A percentile compares a stretch with the other conserved stretches of the same genome.
Evolutionary conservation across 768 basidiomycete species (phyloP).

Genomic region (Boletus reticulatus): DNA sequence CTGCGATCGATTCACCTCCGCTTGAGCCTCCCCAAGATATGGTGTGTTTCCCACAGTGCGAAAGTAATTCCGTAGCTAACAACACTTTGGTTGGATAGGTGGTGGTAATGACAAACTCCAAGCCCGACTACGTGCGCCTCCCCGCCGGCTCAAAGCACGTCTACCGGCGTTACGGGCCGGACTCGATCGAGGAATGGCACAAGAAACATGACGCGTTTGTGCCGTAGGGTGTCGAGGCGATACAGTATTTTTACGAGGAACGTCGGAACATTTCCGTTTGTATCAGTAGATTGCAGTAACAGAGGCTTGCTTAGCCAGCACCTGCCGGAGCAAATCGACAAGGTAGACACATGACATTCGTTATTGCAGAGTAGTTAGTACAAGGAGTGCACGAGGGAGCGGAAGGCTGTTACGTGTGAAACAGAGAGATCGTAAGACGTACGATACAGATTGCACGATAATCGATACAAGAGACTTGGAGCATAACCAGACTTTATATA

Average conservation of each 20-base stretch:
- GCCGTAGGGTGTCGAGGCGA: background rate
- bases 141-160: slow-evolving; percentile 54
- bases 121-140: slow-evolving; percentile 59
- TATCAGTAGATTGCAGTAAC: too few species aligned
- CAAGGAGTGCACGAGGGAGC: slow-evolving; percentile 6
- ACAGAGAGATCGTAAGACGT: slow-evolving; percentile 1
- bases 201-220: slow-evolving; percentile 47
- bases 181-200: slow-evolving; percentile 61
- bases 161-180: slow-evolving; percentile 42
- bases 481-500: background rate
- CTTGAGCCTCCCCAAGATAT: slow-evolving; percentile 49
- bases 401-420: slow-evolving; percentile 4
- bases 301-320: too few species aligned
- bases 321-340: too few species aligned
- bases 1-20: slow-evolving; percentile 61
- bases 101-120: slow-evolving; percentile 45
- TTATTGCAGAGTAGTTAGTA: background rate
- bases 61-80: background rate
- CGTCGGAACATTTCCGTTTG: too few species aligned
- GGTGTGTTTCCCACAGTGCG: slow-evolving; percentile 33
- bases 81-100: slow-evolving; percentile 31
- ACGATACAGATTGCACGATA: background rate
- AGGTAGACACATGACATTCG: background rate
- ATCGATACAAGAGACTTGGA: background rate
- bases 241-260: too few species aligned